A percentile compares a stretch with the other conserved stretches of the same genome.
Evolutionary conservation across 805 yeast genomes (phyloP).

Genomic region (Ogataea degrootiae): DNA sequence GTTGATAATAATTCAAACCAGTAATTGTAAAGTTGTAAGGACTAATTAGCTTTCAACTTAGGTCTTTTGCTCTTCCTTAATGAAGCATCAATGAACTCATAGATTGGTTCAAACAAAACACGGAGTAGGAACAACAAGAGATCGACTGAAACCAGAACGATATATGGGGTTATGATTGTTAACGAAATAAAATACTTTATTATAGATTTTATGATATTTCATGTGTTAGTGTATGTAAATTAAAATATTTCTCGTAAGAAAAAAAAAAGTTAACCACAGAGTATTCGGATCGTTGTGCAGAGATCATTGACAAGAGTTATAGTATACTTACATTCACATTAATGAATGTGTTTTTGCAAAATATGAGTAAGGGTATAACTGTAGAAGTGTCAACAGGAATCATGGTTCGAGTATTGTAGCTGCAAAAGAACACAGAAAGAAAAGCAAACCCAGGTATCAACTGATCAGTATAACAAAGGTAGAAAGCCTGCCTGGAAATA

Average conservation of each 20-base stretch:
- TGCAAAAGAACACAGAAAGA: no score
- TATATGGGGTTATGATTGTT: conserved; percentile 23
- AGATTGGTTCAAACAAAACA: conserved; percentile 7
- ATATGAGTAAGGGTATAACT: conserved; percentile 1
- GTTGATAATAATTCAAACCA: no score
- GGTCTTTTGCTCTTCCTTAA: not conserved
- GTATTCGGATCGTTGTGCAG: no score
- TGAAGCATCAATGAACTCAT: not conserved
- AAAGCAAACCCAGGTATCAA: no score
- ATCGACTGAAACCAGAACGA: conserved; percentile 19
- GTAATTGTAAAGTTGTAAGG: no score
- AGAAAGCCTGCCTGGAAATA: no score
- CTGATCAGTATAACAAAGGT: no score
- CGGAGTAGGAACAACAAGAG: conserved; percentile 21
- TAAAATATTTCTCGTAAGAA: not conserved
- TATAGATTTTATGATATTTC: not conserved
- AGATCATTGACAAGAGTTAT: no score
- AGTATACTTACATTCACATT: not conserved
- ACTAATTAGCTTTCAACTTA: not conserved
- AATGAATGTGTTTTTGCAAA: conserved; percentile 2
- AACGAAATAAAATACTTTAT: conserved; percentile 16
- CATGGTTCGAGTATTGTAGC: not conserved
- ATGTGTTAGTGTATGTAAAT: conserved; percentile 1
- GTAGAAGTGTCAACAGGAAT: conserved; percentile 7
- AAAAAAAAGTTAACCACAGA: no score